Conservation (phyloP, 306 rosid genomes). For the Rosa multiflora region DNA sequence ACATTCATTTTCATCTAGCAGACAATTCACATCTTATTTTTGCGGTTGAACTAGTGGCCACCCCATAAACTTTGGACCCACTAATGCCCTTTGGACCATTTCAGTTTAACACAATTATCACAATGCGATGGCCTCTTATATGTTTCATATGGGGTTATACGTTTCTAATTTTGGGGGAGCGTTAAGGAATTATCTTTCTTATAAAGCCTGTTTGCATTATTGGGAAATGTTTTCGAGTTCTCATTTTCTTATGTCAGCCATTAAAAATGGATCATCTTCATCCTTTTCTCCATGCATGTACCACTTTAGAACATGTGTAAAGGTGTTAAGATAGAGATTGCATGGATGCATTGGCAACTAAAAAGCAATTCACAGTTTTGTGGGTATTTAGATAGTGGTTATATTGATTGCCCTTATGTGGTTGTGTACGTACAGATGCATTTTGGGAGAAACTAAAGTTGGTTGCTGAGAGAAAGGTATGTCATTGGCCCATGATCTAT, state of each 20-base stretch:
- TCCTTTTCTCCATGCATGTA: neutral
- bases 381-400: neutral
- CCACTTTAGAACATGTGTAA: neutral
- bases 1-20: neutral
- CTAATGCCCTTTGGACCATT: neutral
- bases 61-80: no score
- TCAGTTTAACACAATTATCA: neutral
- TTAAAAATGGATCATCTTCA: neutral
- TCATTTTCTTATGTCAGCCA: neutral
- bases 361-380: conserved; percentile 1
- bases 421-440: conserved; percentile 54
- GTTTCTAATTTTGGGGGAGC: neutral
- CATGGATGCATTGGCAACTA: conserved; percentile 12
- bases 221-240: neutral
- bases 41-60: neutral
- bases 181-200: neutral
- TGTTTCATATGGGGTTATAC: neutral
- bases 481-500: conserved; percentile 5
- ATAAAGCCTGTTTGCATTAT: neutral
- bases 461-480: conserved; percentile 76
- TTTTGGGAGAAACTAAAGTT: conserved; percentile 82
- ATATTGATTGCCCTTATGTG: conserved; percentile 24
- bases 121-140: neutral
- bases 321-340: neutral
- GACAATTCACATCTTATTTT: neutral